These are phyloP conservation scores for Annulohypoxylon moriforme DNA, from an alignment of 495 filamentous ascomycete genomes.

Conservation along the genomic window DNA sequence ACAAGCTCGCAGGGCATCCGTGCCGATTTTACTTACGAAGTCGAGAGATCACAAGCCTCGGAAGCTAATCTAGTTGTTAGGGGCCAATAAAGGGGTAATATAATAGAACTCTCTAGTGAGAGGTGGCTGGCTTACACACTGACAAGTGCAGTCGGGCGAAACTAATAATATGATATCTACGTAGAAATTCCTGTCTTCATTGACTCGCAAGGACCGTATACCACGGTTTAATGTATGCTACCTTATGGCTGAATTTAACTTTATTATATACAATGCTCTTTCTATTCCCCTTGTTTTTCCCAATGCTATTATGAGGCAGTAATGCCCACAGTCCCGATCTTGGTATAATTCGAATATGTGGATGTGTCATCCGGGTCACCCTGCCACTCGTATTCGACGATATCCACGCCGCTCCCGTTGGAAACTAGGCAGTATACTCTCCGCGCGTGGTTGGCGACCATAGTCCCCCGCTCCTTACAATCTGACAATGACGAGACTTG, in stretches of 20 bases:
- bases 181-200: background rate
- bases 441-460: slow-evolving; percentile 37
- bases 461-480: slow-evolving; percentile 30
- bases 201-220: background rate
- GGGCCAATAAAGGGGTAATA: background rate
- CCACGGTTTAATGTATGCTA: background rate
- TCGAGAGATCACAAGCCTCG: slow-evolving; percentile 14
- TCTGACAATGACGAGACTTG: slow-evolving; percentile 28
- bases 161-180: background rate
- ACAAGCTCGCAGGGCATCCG: slow-evolving; percentile 7
- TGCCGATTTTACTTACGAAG: slow-evolving; percentile 30
- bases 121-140: background rate
- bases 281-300: background rate
- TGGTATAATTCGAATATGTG: slow-evolving; percentile 41
- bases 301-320: slow-evolving; percentile 23
- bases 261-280: slow-evolving; percentile 15
- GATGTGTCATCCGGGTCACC: slow-evolving; percentile 37
- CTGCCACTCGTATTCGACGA: slow-evolving; percentile 44
- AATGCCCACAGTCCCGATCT: slow-evolving; percentile 34
- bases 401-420: slow-evolving; percentile 20
- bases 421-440: slow-evolving; percentile 44
- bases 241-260: background rate
- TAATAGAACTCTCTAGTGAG: background rate
- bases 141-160: background rate
- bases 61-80: background rate